Conservation (phyloP, 1,284 basidiomycete species). For the Naganishia sp. region DNA sequence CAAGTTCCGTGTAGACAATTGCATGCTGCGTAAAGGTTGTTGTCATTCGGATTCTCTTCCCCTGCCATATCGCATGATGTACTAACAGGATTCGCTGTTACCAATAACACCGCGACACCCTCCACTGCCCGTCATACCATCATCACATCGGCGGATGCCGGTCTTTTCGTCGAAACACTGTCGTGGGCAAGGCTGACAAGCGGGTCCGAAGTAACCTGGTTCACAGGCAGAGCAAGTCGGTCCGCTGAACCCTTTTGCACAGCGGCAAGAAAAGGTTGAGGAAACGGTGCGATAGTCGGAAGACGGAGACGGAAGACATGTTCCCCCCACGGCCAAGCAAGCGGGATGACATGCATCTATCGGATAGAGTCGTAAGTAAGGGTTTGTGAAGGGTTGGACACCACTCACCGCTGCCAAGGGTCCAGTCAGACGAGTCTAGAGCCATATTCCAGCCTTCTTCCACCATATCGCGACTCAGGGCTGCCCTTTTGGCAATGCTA, state of each 20-base stretch:
- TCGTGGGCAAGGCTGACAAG: slow-evolving; percentile 38
- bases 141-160: slow-evolving; percentile 46
- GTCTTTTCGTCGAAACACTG: slow-evolving; percentile 38
- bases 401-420: slow-evolving; percentile 22
- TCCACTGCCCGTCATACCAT: slow-evolving; percentile 52
- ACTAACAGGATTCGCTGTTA: slow-evolving; percentile 37
- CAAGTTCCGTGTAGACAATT: slow-evolving; percentile 55
- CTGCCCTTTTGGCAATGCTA: slow-evolving; percentile 2
- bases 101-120: slow-evolving; percentile 47
- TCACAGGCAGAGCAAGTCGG: slow-evolving; percentile 45
- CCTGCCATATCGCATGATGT: background rate
- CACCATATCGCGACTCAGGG: slow-evolving; percentile 1
- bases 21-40: slow-evolving; percentile 43
- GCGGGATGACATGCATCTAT: slow-evolving; percentile 16
- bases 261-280: slow-evolving; percentile 37
- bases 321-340: slow-evolving; percentile 24
- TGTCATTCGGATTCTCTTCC: background rate
- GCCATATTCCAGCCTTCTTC: slow-evolving; percentile 1
- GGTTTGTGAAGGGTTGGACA: background rate
- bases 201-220: slow-evolving; percentile 45
- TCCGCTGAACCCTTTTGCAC: slow-evolving; percentile 42
- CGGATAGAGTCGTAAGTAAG: background rate
- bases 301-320: slow-evolving; percentile 21
- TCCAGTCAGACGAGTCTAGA: background rate
- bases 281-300: background rate